Evolutionary conservation across 2,329 filamentous ascomycete species (phyloP).

Genomic region (Xylaria sp.): DNA sequence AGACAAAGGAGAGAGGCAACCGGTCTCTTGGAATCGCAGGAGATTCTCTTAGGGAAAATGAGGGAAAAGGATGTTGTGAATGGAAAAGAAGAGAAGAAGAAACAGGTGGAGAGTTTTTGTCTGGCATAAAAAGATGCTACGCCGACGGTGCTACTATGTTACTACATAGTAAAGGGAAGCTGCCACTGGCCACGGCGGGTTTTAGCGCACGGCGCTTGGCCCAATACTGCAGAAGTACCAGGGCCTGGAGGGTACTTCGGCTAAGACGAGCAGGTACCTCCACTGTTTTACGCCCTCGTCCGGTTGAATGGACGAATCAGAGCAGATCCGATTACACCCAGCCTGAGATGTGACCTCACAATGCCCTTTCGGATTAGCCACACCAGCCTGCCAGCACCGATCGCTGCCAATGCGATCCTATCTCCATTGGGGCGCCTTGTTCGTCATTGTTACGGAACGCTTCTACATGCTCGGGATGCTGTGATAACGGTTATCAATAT

Average conservation of each 20-base stretch:
- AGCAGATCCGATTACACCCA: conserved; percentile 33
- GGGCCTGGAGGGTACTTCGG: conserved; percentile 29
- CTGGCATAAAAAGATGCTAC: conserved; percentile 38
- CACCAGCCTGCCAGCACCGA: neutral
- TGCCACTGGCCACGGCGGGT: conserved; percentile 8
- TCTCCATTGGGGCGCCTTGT: neutral
- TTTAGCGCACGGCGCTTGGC: conserved; percentile 17
- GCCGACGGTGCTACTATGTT: conserved; percentile 20
- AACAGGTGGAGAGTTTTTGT: conserved; percentile 40
- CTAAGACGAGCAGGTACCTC: conserved; percentile 31
- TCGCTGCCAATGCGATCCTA: neutral
- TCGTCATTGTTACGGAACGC: neutral
- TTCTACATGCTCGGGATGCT: too few relatives aligned
- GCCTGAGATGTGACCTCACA: conserved; percentile 34
- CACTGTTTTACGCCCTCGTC: conserved; percentile 19
- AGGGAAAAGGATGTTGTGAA: conserved; percentile 31
- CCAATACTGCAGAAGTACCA: conserved; percentile 10
- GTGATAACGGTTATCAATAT: too few relatives aligned
- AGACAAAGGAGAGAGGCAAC: conserved; percentile 32
- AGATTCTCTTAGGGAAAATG: conserved; percentile 23
- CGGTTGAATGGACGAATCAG: conserved; percentile 41
- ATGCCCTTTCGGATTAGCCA: conserved; percentile 19
- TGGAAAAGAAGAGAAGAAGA: conserved; percentile 34
- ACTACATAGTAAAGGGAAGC: conserved; percentile 21
- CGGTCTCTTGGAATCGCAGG: conserved; percentile 37